phyloP scores from a whole-genome alignment of 257 asterid species.

The Scutellaria barbata region DNA sequence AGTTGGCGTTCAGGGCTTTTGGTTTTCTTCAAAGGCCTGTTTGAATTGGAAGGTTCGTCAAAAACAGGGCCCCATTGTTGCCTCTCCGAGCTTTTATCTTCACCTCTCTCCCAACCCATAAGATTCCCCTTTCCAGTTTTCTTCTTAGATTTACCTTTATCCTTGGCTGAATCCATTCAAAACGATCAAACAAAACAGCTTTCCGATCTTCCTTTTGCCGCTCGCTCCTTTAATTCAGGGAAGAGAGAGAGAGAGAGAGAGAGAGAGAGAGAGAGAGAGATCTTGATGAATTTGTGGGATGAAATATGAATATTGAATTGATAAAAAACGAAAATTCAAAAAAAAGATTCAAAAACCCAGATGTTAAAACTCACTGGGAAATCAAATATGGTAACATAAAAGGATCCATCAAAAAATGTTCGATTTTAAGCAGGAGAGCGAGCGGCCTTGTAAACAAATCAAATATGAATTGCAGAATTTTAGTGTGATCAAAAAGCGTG shows the following conservation, averaged over 20 bases:
- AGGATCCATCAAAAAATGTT: background rate
- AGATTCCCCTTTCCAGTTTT: constrained; percentile 33
- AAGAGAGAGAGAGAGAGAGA: too few relatives aligned
- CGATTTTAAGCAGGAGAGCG: constrained; percentile 52
- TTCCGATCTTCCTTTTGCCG: constrained; percentile 38
- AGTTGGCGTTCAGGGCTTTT: constrained; percentile 61
- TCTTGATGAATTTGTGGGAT: too few relatives aligned
- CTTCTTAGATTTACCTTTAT: constrained; percentile 56
- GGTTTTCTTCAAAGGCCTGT: constrained; percentile 65
- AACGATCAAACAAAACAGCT: background rate
- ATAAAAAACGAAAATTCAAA: background rate
- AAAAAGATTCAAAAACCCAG: constrained; percentile 51
- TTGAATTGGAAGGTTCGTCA: constrained; percentile 58
- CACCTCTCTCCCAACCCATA: constrained; percentile 47
- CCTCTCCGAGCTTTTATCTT: constrained; percentile 37
- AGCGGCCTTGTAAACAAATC: constrained; percentile 49
- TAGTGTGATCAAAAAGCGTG: background rate
- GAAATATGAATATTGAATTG: too few relatives aligned
- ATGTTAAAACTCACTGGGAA: constrained; percentile 34
- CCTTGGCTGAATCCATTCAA: constrained; percentile 51
- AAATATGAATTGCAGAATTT: constrained; percentile 10
- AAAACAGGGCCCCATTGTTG: constrained; percentile 66
- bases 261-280: too few relatives aligned
- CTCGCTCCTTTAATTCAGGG: constrained; percentile 53
- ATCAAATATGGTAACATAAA: background rate